These are phyloP conservation scores for Thielaviopsis musarum DNA, from an alignment of 2,329 filamentous ascomycete species.

Conservation along the genomic window DNA sequence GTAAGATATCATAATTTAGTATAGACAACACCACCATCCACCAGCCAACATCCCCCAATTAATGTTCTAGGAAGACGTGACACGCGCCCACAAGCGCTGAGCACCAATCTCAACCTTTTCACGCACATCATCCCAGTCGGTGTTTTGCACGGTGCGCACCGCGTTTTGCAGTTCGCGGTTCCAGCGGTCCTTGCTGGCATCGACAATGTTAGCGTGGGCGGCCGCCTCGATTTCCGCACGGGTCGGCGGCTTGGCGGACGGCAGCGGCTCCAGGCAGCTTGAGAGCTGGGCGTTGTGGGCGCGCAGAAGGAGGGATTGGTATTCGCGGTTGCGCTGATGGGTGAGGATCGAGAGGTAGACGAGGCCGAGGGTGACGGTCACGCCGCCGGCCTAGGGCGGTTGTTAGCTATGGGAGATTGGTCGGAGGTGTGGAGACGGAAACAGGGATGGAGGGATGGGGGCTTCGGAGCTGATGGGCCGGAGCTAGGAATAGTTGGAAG, in stretches of 20 bases:
- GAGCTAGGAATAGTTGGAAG: neutral
- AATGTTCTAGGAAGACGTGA: neutral
- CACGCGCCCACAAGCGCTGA: constrained; percentile 1
- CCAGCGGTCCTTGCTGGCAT: constrained; percentile 61
- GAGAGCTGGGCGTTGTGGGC: constrained; percentile 38
- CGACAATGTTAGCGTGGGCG: constrained; percentile 39
- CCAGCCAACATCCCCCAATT: no score
- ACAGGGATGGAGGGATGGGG: neutral
- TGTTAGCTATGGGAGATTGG: neutral
- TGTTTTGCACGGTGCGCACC: constrained; percentile 47
- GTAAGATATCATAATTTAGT: neutral
- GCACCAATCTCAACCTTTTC: constrained; percentile 34
- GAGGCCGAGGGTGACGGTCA: constrained; percentile 56
- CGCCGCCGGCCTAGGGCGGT: constrained; percentile 47
- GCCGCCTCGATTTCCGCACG: constrained; percentile 33
- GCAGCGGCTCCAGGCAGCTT: constrained; percentile 32
- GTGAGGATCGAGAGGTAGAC: constrained; percentile 56
- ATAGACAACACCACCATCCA: neutral
- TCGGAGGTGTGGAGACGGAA: neutral
- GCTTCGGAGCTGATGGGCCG: no score
- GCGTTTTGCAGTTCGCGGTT: constrained; percentile 55
- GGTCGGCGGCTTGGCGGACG: constrained; percentile 30
- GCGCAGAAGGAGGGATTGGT: constrained; percentile 39
- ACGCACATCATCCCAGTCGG: constrained; percentile 46
- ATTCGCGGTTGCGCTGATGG: constrained; percentile 50